These are phyloP conservation scores for Cicer chorassanicum DNA, from an alignment of 306 rosid genomes.

Conservation along the genomic window DNA sequence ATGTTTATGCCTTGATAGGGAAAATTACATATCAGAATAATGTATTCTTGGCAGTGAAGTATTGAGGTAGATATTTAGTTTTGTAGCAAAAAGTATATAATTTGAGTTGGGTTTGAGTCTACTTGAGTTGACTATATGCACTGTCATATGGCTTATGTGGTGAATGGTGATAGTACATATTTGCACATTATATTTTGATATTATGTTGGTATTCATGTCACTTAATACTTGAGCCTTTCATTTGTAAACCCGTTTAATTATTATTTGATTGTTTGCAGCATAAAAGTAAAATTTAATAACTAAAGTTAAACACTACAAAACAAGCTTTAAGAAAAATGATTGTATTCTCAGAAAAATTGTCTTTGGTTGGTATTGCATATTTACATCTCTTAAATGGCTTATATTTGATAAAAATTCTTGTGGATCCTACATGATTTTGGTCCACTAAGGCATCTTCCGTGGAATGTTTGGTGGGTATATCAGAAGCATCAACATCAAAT, in stretches of 20 bases:
- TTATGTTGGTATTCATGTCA: constrained; percentile 7
- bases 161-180: constrained; percentile 22
- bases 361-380: background rate
- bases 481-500: too few relatives aligned
- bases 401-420: background rate
- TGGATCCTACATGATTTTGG: background rate
- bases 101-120: constrained; percentile 3
- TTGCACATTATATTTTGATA: constrained; percentile 35
- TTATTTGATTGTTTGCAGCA: background rate
- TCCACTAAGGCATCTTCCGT: too few relatives aligned
- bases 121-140: constrained; percentile 33
- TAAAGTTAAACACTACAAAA: background rate
- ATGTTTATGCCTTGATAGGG: constrained; percentile 30
- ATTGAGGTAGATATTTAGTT: constrained; percentile 42
- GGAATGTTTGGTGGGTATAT: too few relatives aligned
- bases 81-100: constrained; percentile 36
- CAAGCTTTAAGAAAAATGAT: background rate
- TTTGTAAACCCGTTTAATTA: background rate
- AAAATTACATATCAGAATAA: constrained; percentile 25
- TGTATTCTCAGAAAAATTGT: background rate
- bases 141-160: constrained; percentile 29
- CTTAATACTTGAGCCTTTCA: constrained; percentile 8
- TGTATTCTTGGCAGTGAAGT: constrained; percentile 37
- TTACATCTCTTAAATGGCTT: background rate
- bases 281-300: background rate